phyloP scores from a whole-genome alignment of 179 eudicot species.

The Spinacia oleracea region DNA sequence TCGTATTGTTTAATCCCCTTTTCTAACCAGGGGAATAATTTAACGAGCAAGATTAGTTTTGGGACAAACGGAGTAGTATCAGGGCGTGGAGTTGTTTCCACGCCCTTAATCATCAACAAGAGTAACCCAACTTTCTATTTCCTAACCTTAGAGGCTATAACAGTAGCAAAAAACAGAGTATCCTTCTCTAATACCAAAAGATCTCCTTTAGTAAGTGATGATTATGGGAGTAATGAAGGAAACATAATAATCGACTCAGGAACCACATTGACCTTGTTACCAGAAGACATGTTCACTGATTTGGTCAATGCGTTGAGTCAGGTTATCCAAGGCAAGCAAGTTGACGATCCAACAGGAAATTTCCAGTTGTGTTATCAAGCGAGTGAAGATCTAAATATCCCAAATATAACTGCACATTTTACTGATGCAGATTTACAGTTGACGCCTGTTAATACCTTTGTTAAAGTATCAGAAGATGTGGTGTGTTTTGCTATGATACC shows the following conservation, averaged over 20 bases:
- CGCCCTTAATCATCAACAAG: conserved; percentile 27
- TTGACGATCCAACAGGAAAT: conserved; percentile 22
- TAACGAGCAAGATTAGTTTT: conserved; percentile 47
- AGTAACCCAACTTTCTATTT: conserved; percentile 33
- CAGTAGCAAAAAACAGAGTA: conserved; percentile 18
- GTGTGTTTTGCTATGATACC: conserved; percentile 43
- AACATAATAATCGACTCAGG: conserved; percentile 62
- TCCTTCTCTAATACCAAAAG: conserved; percentile 4
- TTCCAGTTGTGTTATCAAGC: conserved; percentile 43
- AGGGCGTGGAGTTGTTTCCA: conserved; percentile 39
- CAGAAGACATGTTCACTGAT: conserved; percentile 15
- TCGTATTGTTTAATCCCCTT: conserved; percentile 46
- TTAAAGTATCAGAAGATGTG: conserved; percentile 17
- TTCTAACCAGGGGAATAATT: neutral
- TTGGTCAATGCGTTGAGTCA: conserved; percentile 11
- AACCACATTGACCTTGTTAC: conserved; percentile 46
- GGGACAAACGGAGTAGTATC: conserved; percentile 34
- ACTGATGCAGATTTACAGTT: conserved; percentile 38
- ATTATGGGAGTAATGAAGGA: conserved; percentile 16
- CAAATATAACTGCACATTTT: conserved; percentile 35
- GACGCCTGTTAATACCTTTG: conserved; percentile 27
- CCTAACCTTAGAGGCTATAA: conserved; percentile 44
- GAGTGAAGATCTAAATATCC: conserved; percentile 21
- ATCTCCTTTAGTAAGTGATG: neutral
- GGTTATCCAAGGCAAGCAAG: conserved; percentile 20